Percentiles rank a stretch among this genome's conserved stretches.
Conservation (phyloP, 2,329 filamentous ascomycete species). For the Tolypocladium pustulatum region DNA sequence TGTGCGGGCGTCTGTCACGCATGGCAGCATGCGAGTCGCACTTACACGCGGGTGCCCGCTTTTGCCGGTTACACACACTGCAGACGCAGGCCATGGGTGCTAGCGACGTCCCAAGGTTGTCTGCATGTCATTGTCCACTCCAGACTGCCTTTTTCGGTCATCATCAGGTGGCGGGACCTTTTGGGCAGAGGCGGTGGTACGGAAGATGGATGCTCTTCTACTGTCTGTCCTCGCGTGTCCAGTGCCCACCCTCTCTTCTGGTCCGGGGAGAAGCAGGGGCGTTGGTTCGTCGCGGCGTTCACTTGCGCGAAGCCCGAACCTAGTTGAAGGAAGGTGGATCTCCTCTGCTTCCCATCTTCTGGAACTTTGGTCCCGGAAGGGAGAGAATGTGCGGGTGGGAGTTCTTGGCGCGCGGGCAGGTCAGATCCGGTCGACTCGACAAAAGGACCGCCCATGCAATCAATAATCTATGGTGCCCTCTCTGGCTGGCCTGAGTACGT, state of each 20-base stretch:
- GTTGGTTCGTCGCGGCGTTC: background rate
- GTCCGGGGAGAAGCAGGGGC: background rate
- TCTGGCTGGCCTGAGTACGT: background rate
- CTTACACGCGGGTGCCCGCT: background rate
- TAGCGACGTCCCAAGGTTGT: background rate
- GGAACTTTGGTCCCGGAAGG: background rate
- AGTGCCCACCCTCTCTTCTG: background rate
- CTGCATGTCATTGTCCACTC: background rate
- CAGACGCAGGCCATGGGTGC: background rate
- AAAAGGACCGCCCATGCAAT: background rate
- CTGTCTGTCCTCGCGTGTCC: background rate
- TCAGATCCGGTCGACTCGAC: background rate
- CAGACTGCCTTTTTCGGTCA: background rate
- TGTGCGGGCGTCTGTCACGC: background rate
- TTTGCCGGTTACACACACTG: background rate
- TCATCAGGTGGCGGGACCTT: background rate
- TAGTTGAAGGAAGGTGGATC: background rate
- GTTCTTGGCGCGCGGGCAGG: background rate
- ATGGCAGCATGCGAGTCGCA: background rate
- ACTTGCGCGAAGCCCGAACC: no score
- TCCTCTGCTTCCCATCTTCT: background rate
- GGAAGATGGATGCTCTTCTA: background rate
- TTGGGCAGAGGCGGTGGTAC: background rate
- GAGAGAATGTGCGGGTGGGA: background rate
- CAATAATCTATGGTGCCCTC: background rate